Evolutionary conservation across 2,329 filamentous ascomycete genomes (phyloP), one percentile per base, ranked within the genome.

Genomic region (Sporothrix humicola): DNA sequence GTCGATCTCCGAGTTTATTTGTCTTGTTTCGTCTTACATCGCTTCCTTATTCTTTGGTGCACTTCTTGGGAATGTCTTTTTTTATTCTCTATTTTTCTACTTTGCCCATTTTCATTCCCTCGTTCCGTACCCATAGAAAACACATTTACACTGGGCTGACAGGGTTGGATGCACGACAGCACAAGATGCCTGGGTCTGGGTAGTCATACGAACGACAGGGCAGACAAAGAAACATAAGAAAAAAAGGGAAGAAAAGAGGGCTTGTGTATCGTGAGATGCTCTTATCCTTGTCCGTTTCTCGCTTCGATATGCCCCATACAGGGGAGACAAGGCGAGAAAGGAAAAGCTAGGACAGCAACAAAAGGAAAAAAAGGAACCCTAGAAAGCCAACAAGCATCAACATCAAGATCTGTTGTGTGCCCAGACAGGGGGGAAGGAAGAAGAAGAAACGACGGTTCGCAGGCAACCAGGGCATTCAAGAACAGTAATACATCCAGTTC

Each of bases 91-190:
- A 26, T 44, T 37, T 48, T 52, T n/a, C 44, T 1, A n/a, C 46
- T 52, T 37, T 37, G 31, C 31, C 15, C 23, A 17, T 50, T 9
- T 8, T 52, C 23, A 7, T 10, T 63, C 23, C 20, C 26, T 68
- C 46, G 65, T 68, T 68, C 46, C 23, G 65, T 68, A 37, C 65
- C 65, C 54, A 71, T 63, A 50, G n/a, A 71, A 65, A 63, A 26
- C 69, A 54, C 37, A 72, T 72, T 12, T 37, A 52, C n/a, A 31
- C n/a, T 66, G 71, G 71, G 71, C 71, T 66, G 71, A 66, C 70
- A 52, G 59, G 59, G 46, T 46, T 44, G 70, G 46, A 37, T 15
- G 58, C 70, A 56, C 70, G 17, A 50, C 58, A 72, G 58, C 6
- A 23, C 17, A 20, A 20, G 42, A 48, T 66, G n/a, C 61, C 37